Base-by-base conservation (phyloP, 331 rosid species). In the Pyrus hybrid region DNA sequence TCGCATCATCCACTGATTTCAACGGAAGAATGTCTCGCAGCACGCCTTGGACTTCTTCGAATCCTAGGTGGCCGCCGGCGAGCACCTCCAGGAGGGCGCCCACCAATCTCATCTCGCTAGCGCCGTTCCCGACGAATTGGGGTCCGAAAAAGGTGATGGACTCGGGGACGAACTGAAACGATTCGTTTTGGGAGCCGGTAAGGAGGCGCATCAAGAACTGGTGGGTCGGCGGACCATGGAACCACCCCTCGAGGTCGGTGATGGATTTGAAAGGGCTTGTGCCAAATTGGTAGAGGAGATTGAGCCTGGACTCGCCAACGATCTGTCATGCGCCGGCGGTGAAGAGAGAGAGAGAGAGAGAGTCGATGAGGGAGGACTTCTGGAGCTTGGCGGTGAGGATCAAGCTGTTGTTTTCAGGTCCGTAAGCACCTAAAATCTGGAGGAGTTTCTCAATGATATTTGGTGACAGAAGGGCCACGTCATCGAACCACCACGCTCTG, bases 61-160 rank as follows among this genome's bases (percentile, higher is more conserved):
- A 94, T 47, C 99, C 97, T 35, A 94, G 93, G 83, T 94, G 99
- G 17, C 99, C 97, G 60, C 97, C 99, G 1, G 92, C 99, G 81
- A 94, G 77, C 35, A 92, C 93, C 85, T 94, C 99, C 82, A 97
- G 83, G 21, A 94, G 96, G 35, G 92, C 96, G 64, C 97, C 99
- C 13, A 94, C 96, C 90, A 94, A 83, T 80, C 97, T 89, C 99
- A 94, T 94, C 71, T 92, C 97, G 7, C 80, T 78, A 37, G 91
- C 78, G 68, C 87, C 76, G 77, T 79, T 86, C 76, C 97, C 96
- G 30, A 90, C 90, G 82, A 80, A 94, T 68, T 83, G 91, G 0
- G 96, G 97, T 22, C 99, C 97, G 68, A 90, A n/a, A n/a, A n/a
- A n/a, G n/a, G n/a, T n/a, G n/a, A n/a, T n/a, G n/a, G n/a, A n/a